Percentiles rank a stretch among this genome's conserved stretches.
These are phyloP conservation scores for Rhizoctonia solani DNA, from an alignment of 1,284 basidiomycete genomes.

Conservation along the genomic window DNA sequence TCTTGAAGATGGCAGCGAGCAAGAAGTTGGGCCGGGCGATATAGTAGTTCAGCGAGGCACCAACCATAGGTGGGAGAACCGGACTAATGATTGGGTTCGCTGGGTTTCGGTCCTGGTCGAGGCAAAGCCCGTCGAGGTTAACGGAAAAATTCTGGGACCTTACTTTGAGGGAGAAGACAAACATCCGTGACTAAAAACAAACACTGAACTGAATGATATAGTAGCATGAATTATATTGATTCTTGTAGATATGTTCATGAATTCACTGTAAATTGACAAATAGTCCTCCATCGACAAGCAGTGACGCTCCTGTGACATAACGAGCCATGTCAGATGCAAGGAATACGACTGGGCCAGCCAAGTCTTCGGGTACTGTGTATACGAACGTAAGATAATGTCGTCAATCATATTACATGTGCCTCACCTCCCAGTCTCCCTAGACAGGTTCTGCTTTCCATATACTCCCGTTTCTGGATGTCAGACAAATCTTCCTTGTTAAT, in stretches of 20 bases:
- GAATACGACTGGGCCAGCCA: constrained; percentile 78
- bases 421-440: constrained; percentile 69
- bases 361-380: constrained; percentile 63
- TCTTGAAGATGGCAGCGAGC: constrained; percentile 61
- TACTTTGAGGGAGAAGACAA: constrained; percentile 2
- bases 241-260: neutral
- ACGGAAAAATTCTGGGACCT: constrained; percentile 49
- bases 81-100: constrained; percentile 56
- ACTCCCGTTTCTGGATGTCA: constrained; percentile 61
- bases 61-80: constrained; percentile 65
- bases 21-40: constrained; percentile 59
- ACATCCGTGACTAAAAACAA: too few relatives aligned
- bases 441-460: constrained; percentile 69
- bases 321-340: constrained; percentile 73
- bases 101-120: constrained; percentile 60
- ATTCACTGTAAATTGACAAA: constrained; percentile 76
- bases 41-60: constrained; percentile 61
- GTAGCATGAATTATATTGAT: neutral
- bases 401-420: constrained; percentile 39
- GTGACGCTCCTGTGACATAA: constrained; percentile 70
- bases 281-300: constrained; percentile 77
- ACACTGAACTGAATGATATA: too few relatives aligned
- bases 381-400: constrained; percentile 5
- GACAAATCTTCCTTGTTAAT: constrained; percentile 80
- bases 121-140: constrained; percentile 57